Conservation (phyloP, 257 asterid species). For the Solanum ossicruentum region DNA sequence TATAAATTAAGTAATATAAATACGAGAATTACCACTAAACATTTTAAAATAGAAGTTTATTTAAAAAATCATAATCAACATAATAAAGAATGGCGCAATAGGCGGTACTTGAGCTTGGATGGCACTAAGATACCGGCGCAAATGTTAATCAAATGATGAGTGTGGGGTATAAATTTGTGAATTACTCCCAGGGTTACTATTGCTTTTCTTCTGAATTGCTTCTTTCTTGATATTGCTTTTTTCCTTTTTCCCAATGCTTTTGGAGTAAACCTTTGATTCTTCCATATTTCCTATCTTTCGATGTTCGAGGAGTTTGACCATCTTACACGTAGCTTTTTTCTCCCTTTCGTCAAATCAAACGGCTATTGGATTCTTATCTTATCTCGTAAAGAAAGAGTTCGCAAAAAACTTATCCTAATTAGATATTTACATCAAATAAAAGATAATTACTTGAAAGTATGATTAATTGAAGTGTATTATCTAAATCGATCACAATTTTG, state of each 20-base stretch:
- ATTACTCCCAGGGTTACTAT: neutral
- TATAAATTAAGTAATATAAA: too few species aligned
- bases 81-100: constrained; percentile 11
- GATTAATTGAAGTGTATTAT: too few species aligned
- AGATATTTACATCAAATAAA: too few species aligned
- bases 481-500: too few species aligned
- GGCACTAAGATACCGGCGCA: constrained; percentile 35
- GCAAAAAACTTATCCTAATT: neutral
- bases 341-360: neutral
- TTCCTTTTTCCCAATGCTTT: constrained; percentile 9
- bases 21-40: neutral
- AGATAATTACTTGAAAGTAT: too few species aligned
- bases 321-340: neutral
- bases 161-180: neutral
- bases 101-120: constrained; percentile 23
- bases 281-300: neutral
- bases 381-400: neutral
- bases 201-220: neutral
- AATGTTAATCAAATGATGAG: constrained; percentile 4
- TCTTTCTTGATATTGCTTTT: constrained; percentile 1
- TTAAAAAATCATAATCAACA: neutral
- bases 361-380: neutral
- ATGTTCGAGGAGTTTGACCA: neutral
- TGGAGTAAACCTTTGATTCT: constrained; percentile 18
- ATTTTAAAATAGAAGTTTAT: too few species aligned